Evolutionary conservation across 805 yeast species (phyloP).

Genomic region (Metschnikowia lunata): DNA sequence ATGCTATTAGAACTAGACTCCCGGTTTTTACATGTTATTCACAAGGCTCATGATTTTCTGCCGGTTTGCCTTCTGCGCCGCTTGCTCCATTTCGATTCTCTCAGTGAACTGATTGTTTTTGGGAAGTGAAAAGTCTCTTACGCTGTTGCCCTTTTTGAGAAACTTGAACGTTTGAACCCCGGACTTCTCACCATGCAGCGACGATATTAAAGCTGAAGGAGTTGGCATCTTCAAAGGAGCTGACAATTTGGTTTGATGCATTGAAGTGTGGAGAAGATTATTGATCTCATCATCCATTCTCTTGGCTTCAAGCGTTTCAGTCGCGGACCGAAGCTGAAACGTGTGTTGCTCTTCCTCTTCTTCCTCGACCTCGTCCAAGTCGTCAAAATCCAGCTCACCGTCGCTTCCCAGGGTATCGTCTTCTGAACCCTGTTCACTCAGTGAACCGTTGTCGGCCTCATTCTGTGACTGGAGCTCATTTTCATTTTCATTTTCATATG

Average conservation of each 20-base stretch:
- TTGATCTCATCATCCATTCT: constrained; percentile 8
- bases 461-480: not conserved
- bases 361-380: constrained; percentile 21
- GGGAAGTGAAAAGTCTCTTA: constrained; percentile 49
- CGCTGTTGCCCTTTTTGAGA: constrained; percentile 51
- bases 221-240: constrained; percentile 24
- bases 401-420: constrained; percentile 17
- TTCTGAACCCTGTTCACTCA: not conserved
- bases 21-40: constrained; percentile 27
- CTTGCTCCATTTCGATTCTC: constrained; percentile 47
- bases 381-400: constrained; percentile 22
- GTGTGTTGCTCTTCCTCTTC: constrained; percentile 10
- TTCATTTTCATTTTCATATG: not conserved
- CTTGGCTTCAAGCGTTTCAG: constrained; percentile 5
- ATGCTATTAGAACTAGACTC: not conserved
- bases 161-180: constrained; percentile 40
- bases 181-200: constrained; percentile 22
- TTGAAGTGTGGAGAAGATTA: constrained; percentile 4
- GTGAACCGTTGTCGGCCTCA: not conserved
- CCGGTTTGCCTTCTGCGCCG: constrained; percentile 47
- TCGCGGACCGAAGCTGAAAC: constrained; percentile 1
- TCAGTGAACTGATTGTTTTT: constrained; percentile 50
- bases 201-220: constrained; percentile 11
- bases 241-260: not conserved
- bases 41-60: constrained; percentile 56